phyloP scores from a whole-genome alignment of 31 red algal species.

The Porphyra umbilicalis region DNA sequence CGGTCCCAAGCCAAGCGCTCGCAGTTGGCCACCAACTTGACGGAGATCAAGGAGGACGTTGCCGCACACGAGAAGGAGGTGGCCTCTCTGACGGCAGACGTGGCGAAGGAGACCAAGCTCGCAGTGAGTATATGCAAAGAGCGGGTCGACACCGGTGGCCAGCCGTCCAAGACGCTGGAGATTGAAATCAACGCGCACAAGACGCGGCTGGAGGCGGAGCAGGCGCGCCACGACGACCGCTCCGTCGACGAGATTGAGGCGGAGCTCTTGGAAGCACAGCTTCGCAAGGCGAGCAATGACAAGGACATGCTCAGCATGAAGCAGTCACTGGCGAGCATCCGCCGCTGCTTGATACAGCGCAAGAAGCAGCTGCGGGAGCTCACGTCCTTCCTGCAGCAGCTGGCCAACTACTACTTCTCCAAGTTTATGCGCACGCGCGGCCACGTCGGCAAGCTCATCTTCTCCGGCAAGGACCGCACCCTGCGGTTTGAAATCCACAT shows the following conservation, averaged over 20 bases:
- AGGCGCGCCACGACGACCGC: slow-evolving; percentile 30
- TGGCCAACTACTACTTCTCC: slow-evolving; percentile 37
- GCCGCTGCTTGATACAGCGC: slow-evolving; percentile 21
- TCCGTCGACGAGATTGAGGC: slow-evolving; percentile 60
- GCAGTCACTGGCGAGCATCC: slow-evolving; percentile 23
- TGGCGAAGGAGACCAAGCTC: slow-evolving; percentile 12
- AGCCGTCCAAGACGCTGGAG: slow-evolving; percentile 20
- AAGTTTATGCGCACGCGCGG: slow-evolving; percentile 43
- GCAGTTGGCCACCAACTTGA: neutral
- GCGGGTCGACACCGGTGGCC: slow-evolving; percentile 24
- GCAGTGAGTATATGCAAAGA: slow-evolving; percentile 19
- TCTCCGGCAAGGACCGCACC: slow-evolving; percentile 27
- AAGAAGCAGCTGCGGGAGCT: slow-evolving; percentile 12
- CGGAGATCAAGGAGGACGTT: too few relatives aligned
- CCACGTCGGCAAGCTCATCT: slow-evolving; percentile 38
- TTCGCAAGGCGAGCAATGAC: slow-evolving; percentile 32
- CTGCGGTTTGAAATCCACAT: slow-evolving; percentile 63
- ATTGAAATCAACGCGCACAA: slow-evolving; percentile 23
- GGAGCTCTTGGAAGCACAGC: slow-evolving; percentile 37
- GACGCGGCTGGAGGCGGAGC: slow-evolving; percentile 36
- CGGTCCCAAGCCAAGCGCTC: neutral
- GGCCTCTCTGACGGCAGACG: neutral
- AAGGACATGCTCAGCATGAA: slow-evolving; percentile 4
- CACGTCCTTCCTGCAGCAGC: slow-evolving; percentile 7
- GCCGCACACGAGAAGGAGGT: neutral